phyloP scores from a whole-genome alignment of 805 yeast species.

The Scheffersomyces coipomensis region DNA sequence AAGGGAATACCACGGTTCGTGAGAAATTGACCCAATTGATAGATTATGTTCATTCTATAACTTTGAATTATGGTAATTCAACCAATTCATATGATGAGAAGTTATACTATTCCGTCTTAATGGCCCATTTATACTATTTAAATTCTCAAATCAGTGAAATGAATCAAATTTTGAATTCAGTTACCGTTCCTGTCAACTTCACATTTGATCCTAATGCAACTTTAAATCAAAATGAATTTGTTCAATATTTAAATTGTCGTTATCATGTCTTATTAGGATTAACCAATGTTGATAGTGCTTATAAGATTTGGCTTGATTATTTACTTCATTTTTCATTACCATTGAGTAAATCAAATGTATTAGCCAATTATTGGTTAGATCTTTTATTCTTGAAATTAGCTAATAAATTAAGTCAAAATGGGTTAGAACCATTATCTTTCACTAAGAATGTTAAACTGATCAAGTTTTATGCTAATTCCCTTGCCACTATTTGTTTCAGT shows the following conservation, averaged over 20 bases:
- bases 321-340: conserved; percentile 18
- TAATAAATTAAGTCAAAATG: conserved; percentile 14
- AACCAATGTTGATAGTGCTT: conserved; percentile 12
- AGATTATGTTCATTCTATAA: conserved; percentile 22
- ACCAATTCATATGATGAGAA: conserved; percentile 25
- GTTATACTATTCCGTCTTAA: conserved; percentile 28
- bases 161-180: conserved; percentile 12
- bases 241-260: conserved; percentile 30
- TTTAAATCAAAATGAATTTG: conserved; percentile 18
- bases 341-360: conserved; percentile 28
- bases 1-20: conserved; percentile 8
- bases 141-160: conserved; percentile 21
- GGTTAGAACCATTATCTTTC: conserved; percentile 14
- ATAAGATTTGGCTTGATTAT: conserved; percentile 28
- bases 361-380: conserved; percentile 35
- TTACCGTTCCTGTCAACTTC: conserved; percentile 8
- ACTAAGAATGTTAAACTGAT: conserved; percentile 12
- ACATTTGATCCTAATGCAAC: conserved; percentile 4
- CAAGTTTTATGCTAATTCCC: conserved; percentile 21
- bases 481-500: conserved; percentile 22
- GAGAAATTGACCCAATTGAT: conserved; percentile 25
- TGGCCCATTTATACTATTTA: conserved; percentile 34
- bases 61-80: conserved; percentile 21
- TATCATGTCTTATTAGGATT: conserved; percentile 31
- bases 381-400: conserved; percentile 21